Percentiles rank a stretch among this genome's conserved stretches.
These are phyloP conservation scores for Chrysoporthe cubensis DNA, from an alignment of 2,329 filamentous ascomycete species.

Conservation along the genomic window DNA sequence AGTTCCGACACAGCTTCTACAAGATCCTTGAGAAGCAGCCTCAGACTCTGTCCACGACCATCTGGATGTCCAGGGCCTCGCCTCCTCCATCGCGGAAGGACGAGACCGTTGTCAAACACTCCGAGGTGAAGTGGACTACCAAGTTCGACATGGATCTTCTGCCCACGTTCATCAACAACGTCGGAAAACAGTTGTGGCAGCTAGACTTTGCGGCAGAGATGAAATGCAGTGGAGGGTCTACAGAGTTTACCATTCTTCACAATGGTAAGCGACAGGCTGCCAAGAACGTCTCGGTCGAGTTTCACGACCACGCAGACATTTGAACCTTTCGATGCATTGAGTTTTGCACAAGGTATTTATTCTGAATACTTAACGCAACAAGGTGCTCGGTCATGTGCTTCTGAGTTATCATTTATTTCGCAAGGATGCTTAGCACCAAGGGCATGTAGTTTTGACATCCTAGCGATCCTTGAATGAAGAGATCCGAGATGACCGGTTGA, in stretches of 20 bases:
- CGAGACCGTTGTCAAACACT: slow-evolving; percentile 13
- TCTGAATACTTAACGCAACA: neutral
- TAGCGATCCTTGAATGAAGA: neutral
- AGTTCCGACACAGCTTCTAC: slow-evolving; percentile 3
- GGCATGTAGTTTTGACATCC: neutral
- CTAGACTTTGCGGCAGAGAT: slow-evolving; percentile 28
- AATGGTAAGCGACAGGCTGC: slow-evolving; percentile 24
- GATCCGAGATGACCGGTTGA: neutral
- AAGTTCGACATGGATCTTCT: slow-evolving; percentile 21
- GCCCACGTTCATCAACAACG: slow-evolving; percentile 6
- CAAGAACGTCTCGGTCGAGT: slow-evolving; percentile 28
- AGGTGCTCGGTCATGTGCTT: neutral
- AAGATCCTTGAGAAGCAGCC: neutral
- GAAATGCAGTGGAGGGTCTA: slow-evolving; percentile 22
- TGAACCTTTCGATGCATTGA: neutral
- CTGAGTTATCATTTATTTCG: neutral
- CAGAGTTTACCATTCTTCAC: slow-evolving; percentile 29
- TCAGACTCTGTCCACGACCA: neutral
- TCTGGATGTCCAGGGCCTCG: slow-evolving; percentile 12
- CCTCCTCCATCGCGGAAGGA: slow-evolving; percentile 12
- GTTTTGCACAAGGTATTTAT: neutral
- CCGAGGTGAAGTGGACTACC: slow-evolving; percentile 25
- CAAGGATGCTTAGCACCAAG: neutral
- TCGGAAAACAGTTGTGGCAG: slow-evolving; percentile 4
- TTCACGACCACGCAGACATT: slow-evolving; percentile 6